phyloP scores from a whole-genome alignment of 768 basidiomycete species.

The Lactifluus echinatus region DNA sequence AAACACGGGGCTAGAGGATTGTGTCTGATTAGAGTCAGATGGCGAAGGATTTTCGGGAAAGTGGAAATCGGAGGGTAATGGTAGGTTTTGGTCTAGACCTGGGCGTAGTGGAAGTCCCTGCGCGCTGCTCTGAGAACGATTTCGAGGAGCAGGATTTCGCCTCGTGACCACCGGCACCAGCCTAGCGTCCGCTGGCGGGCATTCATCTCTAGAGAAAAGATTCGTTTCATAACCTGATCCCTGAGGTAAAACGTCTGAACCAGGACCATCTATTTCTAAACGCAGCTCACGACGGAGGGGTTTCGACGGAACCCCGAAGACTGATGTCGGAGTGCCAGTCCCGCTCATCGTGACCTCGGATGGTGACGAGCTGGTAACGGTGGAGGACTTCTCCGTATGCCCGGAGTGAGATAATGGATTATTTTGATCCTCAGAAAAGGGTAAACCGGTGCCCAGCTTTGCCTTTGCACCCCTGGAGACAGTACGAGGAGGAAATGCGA shows the following conservation, averaged over 20 bases:
- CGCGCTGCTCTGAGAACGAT: constrained; percentile 10
- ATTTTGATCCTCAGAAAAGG: constrained; percentile 2
- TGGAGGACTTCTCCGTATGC: neutral
- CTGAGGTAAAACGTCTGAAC: neutral
- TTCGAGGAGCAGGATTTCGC: constrained; percentile 6
- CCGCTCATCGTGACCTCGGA: neutral
- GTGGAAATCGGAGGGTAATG: constrained; percentile 27
- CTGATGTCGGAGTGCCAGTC: neutral
- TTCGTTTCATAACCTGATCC: constrained; percentile 1
- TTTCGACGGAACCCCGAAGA: neutral
- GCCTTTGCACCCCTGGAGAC: constrained; percentile 23
- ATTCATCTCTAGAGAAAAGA: neutral
- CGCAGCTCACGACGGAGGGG: constrained; percentile 3
- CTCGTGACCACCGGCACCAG: neutral
- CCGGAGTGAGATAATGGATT: neutral
- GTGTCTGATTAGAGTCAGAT: constrained; percentile 1
- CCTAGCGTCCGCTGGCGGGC: neutral
- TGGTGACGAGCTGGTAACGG: neutral
- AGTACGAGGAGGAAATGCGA: constrained; percentile 43
- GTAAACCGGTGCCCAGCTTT: neutral
- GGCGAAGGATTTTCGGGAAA: constrained; percentile 27
- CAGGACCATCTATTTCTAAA: neutral
- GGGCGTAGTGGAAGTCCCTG: neutral
- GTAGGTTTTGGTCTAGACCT: constrained; percentile 1
- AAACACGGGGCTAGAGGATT: neutral